Percentiles rank a stretch among this genome's conserved stretches.
Conservation (phyloP, 2,329 filamentous ascomycete species). For the Trichoderma brevicompactum region DNA sequence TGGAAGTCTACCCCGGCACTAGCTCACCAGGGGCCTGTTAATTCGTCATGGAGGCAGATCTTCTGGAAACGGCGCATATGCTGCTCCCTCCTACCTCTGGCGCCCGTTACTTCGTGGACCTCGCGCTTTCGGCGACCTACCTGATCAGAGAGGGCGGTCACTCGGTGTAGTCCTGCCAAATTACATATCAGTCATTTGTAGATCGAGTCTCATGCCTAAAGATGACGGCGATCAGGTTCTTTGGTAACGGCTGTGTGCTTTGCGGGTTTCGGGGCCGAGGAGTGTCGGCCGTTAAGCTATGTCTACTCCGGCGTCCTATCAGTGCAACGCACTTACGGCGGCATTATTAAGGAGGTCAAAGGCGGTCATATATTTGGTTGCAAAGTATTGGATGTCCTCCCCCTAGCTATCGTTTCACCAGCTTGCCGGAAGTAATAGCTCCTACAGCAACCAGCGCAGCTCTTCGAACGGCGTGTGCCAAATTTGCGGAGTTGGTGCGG, state of each 20-base stretch:
- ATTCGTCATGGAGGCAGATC: conserved; percentile 29
- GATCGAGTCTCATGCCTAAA: conserved; percentile 14
- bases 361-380: background rate
- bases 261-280: background rate
- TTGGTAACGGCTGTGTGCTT: background rate
- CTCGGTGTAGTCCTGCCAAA: conserved; percentile 5
- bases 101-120: conserved; percentile 5
- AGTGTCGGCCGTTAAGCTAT: background rate
- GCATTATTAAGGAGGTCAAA: background rate
- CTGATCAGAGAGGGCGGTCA: conserved; percentile 8
- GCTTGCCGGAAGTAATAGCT: background rate
- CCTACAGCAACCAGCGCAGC: background rate
- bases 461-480: conserved; percentile 12
- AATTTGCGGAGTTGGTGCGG: conserved; percentile 22
- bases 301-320: background rate
- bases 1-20: conserved; percentile 31
- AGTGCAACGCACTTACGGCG: background rate
- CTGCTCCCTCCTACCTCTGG: background rate
- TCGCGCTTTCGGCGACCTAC: background rate
- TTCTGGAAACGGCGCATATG: conserved; percentile 26
- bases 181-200: conserved; percentile 10
- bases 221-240: conserved; percentile 11
- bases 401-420: conserved; percentile 3
- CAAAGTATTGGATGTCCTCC: background rate
- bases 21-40: conserved; percentile 16